Base-by-base conservation (phyloP, 805 yeast species). In the Myxozyma melibiosi region DNA sequence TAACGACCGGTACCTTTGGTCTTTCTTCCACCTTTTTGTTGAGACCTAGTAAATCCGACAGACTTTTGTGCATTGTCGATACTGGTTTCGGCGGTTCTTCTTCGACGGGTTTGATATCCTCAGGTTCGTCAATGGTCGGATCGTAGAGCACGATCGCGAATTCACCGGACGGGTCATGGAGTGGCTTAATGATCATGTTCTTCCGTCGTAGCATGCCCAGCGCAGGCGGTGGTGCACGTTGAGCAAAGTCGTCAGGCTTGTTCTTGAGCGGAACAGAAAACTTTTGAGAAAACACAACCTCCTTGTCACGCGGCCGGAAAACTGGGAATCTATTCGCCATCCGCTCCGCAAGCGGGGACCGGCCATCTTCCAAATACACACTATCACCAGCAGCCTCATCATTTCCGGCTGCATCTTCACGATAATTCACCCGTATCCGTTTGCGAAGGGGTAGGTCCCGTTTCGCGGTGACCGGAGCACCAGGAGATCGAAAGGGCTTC, bases 151-250 rank as follows among this genome's bases (percentile, higher is more conserved):
- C 97, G 53, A 94, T 89, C 1, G 99, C 97, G 66, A 88, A 84
- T 70, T 94, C 97, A 59, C 86, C 90, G 42, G 85, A 79, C 0
- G 99, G 99, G 73, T 94, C 99, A 69, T 92, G 95, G n/a, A 94
- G 76, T 0, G 99, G 95, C 56, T 90, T 75, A 3, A 98, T 96
- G n/a, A 88, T 87, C 51, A 88, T 73, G 27, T 71, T 71, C 0
- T 81, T 76, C 1, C 83, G 80, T 37, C 86, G 80, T 61, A 86
- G 81, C 56, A 90, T 90, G 0, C 99, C 99, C 58, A 92, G 75
- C 0, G 96, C 88, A 0, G 95, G 88, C 0, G 96, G 91, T 1
- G 90, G 66, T 7, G 57, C 55, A 9, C 51, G 38, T 9, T 42
- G 31, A 4, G 47, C 20, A 14, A 51, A 40, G 14, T 50, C 53